phyloP scores from a whole-genome alignment of 768 basidiomycete species.

The Boletellus ananiceps region DNA sequence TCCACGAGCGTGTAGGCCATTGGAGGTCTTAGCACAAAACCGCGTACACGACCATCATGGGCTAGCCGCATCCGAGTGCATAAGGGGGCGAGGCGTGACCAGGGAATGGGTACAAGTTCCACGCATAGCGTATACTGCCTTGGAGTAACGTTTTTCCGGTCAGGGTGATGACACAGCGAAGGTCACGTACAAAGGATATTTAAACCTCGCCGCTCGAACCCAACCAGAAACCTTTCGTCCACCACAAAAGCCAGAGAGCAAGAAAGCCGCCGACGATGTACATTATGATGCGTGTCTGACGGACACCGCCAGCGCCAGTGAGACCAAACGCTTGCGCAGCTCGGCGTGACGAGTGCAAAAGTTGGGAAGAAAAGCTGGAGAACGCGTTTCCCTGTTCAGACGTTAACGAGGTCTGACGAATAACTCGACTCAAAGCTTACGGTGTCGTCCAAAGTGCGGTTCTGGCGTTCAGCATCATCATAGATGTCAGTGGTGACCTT shows the following conservation, averaged over 20 bases:
- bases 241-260: constrained; percentile 51
- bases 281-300: constrained; percentile 64
- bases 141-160: neutral
- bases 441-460: constrained; percentile 69
- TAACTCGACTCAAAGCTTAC: constrained; percentile 39
- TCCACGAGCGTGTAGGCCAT: no score
- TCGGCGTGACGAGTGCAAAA: constrained; percentile 64
- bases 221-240: constrained; percentile 48
- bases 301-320: constrained; percentile 53
- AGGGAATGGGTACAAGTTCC: constrained; percentile 1
- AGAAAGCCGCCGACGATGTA: constrained; percentile 55
- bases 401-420: neutral
- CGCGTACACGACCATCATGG: no score
- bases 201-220: constrained; percentile 16
- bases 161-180: neutral
- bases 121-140: neutral
- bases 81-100: neutral
- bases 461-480: constrained; percentile 80
- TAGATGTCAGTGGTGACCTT: constrained; percentile 88
- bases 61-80: neutral
- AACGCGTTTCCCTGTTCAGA: constrained; percentile 57
- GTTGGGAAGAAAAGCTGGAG: constrained; percentile 54
- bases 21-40: no score
- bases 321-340: constrained; percentile 74
- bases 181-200: constrained; percentile 13